Percentiles rank a stretch among this genome's conserved stretches.
These are phyloP conservation scores for Verticillium alfalfae DNA, from an alignment of 2,329 filamentous ascomycete species.

Conservation along the genomic window DNA sequence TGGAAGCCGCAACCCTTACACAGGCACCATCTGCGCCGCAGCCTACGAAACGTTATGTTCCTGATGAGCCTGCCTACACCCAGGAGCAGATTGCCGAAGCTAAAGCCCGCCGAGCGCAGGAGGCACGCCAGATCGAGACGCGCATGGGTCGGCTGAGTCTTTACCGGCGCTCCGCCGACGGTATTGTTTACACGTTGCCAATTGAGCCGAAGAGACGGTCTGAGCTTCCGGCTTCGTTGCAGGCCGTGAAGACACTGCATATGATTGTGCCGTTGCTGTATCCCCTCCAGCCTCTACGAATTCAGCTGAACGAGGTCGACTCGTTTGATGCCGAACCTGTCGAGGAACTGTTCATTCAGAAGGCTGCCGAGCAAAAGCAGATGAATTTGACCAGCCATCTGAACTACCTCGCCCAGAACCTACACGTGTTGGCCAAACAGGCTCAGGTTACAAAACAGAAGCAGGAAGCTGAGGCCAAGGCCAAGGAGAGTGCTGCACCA, in stretches of 20 bases:
- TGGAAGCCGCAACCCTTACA: neutral
- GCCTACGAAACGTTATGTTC: slow-evolving; percentile 25
- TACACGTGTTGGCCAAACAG: slow-evolving; percentile 60
- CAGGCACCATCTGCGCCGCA: neutral
- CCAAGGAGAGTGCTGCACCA: slow-evolving; percentile 14
- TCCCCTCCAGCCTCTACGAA: slow-evolving; percentile 60
- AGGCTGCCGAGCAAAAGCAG: slow-evolving; percentile 48
- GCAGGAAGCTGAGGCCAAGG: slow-evolving; percentile 14
- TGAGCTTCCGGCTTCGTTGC: slow-evolving; percentile 57
- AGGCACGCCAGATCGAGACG: slow-evolving; percentile 69
- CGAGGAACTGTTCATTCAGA: slow-evolving; percentile 60
- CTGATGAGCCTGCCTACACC: slow-evolving; percentile 43
- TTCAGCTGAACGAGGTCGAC: slow-evolving; percentile 61
- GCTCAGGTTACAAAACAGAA: slow-evolving; percentile 20
- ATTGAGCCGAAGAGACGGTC: slow-evolving; percentile 58
- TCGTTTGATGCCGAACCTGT: slow-evolving; percentile 55
- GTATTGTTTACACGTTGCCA: slow-evolving; percentile 64
- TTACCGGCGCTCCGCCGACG: slow-evolving; percentile 66
- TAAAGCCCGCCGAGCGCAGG: slow-evolving; percentile 55
- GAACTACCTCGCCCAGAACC: slow-evolving; percentile 68
- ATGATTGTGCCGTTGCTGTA: slow-evolving; percentile 68
- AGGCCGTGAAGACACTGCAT: slow-evolving; percentile 57
- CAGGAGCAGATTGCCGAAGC: slow-evolving; percentile 57
- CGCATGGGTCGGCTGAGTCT: slow-evolving; percentile 62
- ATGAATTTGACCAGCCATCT: slow-evolving; percentile 67